Evolutionary conservation across 2,329 filamentous ascomycete genomes (phyloP).

Genomic region (Neospermospora avenae): DNA sequence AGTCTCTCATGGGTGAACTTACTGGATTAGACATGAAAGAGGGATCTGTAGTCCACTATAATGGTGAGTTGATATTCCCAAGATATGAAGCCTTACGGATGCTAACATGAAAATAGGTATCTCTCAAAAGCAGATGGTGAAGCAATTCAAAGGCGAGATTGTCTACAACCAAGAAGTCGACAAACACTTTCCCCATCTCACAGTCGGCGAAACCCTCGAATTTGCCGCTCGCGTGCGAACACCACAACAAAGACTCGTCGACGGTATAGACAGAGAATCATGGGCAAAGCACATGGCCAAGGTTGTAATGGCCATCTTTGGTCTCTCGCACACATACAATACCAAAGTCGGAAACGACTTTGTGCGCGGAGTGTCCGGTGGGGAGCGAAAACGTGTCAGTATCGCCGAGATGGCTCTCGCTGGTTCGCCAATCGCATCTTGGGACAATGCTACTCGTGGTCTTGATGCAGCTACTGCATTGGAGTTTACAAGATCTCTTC

Average conservation of each 20-base stretch:
- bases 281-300: conserved; percentile 42
- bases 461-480: conserved; percentile 72
- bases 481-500: conserved; percentile 67
- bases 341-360: conserved; percentile 76
- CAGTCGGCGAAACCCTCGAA: conserved; percentile 69
- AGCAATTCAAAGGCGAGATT: conserved; percentile 61
- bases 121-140: conserved; percentile 48
- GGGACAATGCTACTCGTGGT: conserved; percentile 54
- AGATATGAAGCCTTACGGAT: conserved; percentile 37
- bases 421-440: conserved; percentile 44
- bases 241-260: conserved; percentile 53
- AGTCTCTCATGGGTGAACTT: conserved; percentile 56
- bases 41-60: conserved; percentile 56
- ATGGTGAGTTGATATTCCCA: conserved; percentile 45
- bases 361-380: conserved; percentile 65
- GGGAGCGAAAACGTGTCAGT: conserved; percentile 75
- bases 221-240: conserved; percentile 70
- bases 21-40: conserved; percentile 54
- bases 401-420: conserved; percentile 71
- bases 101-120: conserved; percentile 47
- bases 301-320: conserved; percentile 70
- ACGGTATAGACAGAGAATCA: conserved; percentile 56
- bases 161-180: conserved; percentile 76
- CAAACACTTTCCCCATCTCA: conserved; percentile 72
- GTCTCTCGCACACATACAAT: conserved; percentile 66